Evolutionary conservation across 192 early-diverging fungal species (phyloP), one percentile per base, ranked within the genome.

Genomic region (Backusella macrospora): DNA sequence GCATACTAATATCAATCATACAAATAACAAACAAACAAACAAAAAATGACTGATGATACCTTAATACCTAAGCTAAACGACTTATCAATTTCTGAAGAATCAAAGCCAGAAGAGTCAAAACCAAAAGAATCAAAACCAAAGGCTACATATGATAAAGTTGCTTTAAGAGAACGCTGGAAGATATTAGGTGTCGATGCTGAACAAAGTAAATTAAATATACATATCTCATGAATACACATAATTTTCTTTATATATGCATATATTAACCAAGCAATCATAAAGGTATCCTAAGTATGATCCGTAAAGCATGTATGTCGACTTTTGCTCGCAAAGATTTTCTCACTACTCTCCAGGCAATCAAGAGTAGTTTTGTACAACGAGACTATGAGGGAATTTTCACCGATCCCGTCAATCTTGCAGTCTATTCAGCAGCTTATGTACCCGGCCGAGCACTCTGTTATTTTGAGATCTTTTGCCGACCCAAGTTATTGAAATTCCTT

Each of bases 401-500:
- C 9, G 85, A 92, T 48, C 85, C 90, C 6, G 73, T 65, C 26
- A 91, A 93, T 49, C 77, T 96, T 8, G 86, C 91, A 6, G 90
- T 94, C 0, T 98, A 98, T 72, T 88, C 91, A n/a, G 92, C 95
- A 7, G 89, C 91, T 44, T 98, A 98, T 81, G 88, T 92, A 34
- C 92, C 95, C 1, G 89, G 90, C 6, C 89, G 96, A 18, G 89
- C 96, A 3, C 75, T 98, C 18, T 95, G 94, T 75, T 98, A 96
- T 78, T 91, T 87, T 62, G 84, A 91, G 64, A 74, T 96, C 42
- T 93, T 96, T 72, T 72, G 74, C 23, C 72, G 84, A 66, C 73
- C 81, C 0, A 73, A 82, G 42, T 64, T 96, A n/a, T 69, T 85
- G 38, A 69, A 44, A 0, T 78, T 95, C 1, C 73, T 91, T 38